A percentile compares a stretch with the other conserved stretches of the same genome.
These are phyloP conservation scores for Alternaria panax DNA, from an alignment of 2,329 filamentous ascomycete genomes.

Conservation along the genomic window DNA sequence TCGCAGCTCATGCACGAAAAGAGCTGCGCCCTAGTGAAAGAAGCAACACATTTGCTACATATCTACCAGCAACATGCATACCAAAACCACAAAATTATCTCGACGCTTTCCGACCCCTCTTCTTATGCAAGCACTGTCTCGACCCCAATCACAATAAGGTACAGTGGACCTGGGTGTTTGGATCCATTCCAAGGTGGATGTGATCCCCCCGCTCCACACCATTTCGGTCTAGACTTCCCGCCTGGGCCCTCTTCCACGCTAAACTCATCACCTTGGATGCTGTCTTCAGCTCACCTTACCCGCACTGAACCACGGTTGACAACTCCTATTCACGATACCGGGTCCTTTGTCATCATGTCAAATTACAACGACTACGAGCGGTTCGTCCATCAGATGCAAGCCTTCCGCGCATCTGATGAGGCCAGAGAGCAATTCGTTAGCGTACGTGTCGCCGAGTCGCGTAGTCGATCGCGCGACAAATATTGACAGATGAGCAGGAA, in stretches of 20 bases:
- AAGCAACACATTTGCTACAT: neutral
- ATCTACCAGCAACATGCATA: neutral
- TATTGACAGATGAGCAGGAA: constrained; percentile 39
- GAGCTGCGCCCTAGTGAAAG: constrained; percentile 17
- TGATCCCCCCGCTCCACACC: constrained; percentile 5
- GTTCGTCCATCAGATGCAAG: constrained; percentile 39
- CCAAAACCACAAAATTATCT: neutral
- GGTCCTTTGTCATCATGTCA: constrained; percentile 1
- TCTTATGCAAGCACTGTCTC: neutral
- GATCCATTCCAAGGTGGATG: neutral
- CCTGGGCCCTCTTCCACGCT: constrained; percentile 4
- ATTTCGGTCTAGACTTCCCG: constrained; percentile 7
- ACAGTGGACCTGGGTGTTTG: neutral
- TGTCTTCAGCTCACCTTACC: constrained; percentile 9
- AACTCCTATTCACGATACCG: neutral
- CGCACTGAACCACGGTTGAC: constrained; percentile 4
- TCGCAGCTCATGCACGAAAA: constrained; percentile 13
- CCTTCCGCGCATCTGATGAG: constrained; percentile 47
- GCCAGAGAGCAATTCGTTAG: constrained; percentile 46
- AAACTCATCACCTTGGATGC: constrained; percentile 1
- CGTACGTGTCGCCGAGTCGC: constrained; percentile 26
- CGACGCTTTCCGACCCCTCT: neutral
- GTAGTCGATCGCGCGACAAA: neutral
- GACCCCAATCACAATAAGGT: neutral
- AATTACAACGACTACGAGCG: constrained; percentile 32